Conservation (phyloP, 2,329 filamentous ascomycete species). For the Beauveria sp. region DNA sequence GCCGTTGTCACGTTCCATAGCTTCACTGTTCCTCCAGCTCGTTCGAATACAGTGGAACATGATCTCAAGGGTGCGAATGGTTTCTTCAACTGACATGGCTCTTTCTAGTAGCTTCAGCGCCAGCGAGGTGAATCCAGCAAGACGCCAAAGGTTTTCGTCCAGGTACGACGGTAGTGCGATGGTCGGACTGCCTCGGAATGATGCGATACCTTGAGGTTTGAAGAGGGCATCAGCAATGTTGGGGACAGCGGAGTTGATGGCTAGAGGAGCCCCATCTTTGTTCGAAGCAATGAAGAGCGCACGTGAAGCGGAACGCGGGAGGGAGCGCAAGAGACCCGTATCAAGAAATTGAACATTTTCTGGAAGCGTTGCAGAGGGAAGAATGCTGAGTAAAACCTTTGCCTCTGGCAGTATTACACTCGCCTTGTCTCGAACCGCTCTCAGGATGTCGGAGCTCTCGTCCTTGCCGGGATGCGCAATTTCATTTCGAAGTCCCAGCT, state of each 20-base stretch:
- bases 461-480: slow-evolving; percentile 83
- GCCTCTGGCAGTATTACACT: slow-evolving; percentile 73
- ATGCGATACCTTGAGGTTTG: slow-evolving; percentile 69
- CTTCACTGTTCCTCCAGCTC: slow-evolving; percentile 96
- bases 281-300: slow-evolving; percentile 38
- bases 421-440: slow-evolving; percentile 79
- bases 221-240: slow-evolving; percentile 84
- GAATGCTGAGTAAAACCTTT: slow-evolving; percentile 74
- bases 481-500: slow-evolving; percentile 85
- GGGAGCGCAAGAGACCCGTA: slow-evolving; percentile 64
- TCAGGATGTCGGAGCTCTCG: slow-evolving; percentile 83
- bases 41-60: slow-evolving; percentile 79
- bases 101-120: slow-evolving; percentile 78
- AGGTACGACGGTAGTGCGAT: slow-evolving; percentile 74
- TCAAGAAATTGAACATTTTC: slow-evolving; percentile 75
- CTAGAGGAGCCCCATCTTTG: slow-evolving; percentile 60
- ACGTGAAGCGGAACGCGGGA: slow-evolving; percentile 67
- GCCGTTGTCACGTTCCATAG: slow-evolving; percentile 93
- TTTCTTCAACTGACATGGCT: slow-evolving; percentile 60
- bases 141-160: slow-evolving; percentile 86
- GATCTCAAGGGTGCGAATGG: slow-evolving; percentile 72
- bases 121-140: slow-evolving; percentile 84
- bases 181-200: slow-evolving; percentile 76
- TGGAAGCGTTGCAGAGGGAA: slow-evolving; percentile 71
- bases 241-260: slow-evolving; percentile 81